Conservation (phyloP, 2,329 filamentous ascomycete genomes). For the Cladosporium sphaerospermum region DNA sequence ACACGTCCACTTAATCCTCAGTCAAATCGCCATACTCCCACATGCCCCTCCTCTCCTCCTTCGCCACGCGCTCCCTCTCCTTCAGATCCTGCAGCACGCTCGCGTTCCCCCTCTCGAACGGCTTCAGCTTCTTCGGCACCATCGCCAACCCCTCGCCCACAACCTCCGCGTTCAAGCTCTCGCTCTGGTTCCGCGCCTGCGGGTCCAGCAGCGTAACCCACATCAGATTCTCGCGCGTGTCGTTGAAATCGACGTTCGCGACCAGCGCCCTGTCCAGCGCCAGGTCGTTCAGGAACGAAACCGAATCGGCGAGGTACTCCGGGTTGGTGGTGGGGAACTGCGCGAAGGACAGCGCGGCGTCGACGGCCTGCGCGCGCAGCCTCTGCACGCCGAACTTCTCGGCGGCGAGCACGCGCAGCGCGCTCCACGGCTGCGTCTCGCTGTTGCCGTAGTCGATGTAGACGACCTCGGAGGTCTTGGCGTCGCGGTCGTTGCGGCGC, state of each 20-base stretch:
- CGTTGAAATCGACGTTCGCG: constrained; percentile 82
- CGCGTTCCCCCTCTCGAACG: constrained; percentile 75
- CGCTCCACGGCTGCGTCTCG: constrained; percentile 79
- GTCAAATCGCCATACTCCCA: constrained; percentile 99
- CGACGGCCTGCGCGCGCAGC: constrained; percentile 78
- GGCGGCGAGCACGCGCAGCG: constrained; percentile 73
- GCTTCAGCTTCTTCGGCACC: constrained; percentile 85
- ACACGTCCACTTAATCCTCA: constrained; percentile 52
- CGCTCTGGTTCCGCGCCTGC: constrained; percentile 55
- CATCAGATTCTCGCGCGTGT: constrained; percentile 65
- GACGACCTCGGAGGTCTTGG: constrained; percentile 80
- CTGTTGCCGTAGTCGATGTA: constrained; percentile 97
- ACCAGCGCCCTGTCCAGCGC: constrained; percentile 70
- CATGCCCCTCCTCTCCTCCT: constrained; percentile 74
- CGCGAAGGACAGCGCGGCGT: constrained; percentile 80
- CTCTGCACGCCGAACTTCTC: constrained; percentile 72
- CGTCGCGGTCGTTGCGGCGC: constrained; percentile 84
- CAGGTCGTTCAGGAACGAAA: constrained; percentile 66
- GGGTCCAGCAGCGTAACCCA: constrained; percentile 86
- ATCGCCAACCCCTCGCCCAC: constrained; percentile 78
- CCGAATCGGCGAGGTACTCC: constrained; percentile 78
- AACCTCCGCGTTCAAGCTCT: constrained; percentile 72
- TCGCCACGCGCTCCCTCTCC: constrained; percentile 70
- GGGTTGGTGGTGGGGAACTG: constrained; percentile 70
- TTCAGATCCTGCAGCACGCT: constrained; percentile 66